A percentile compares a stretch with the other conserved stretches of the same genome.
Conservation (phyloP, 768 basidiomycete genomes). For the Suillus weaverae region DNA sequence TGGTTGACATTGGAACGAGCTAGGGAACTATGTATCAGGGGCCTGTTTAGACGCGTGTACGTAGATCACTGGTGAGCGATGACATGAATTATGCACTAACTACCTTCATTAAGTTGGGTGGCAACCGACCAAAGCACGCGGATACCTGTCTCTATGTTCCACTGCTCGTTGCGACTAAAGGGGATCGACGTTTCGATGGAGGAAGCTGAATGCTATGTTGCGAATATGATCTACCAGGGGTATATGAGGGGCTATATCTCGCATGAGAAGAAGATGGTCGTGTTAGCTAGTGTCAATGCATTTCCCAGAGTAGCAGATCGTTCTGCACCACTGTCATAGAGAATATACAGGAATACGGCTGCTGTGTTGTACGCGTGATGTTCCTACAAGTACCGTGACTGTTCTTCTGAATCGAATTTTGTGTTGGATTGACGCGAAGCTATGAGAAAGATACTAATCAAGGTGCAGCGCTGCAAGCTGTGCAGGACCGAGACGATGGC, state of each 20-base stretch:
- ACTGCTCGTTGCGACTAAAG: conserved; percentile 68
- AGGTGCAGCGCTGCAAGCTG: not conserved
- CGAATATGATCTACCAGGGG: conserved; percentile 93
- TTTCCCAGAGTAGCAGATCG: conserved; percentile 77
- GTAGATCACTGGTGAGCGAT: conserved; percentile 27
- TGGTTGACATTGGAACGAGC: conserved; percentile 88
- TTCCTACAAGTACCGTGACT: not conserved
- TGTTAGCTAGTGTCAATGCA: conserved; percentile 74
- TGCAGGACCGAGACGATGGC: not conserved
- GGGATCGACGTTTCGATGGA: conserved; percentile 70
- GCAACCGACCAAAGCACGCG: conserved; percentile 70
- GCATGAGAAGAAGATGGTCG: conserved; percentile 93
- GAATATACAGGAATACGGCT: not conserved
- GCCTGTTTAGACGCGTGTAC: conserved; percentile 77
- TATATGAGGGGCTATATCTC: conserved; percentile 95
- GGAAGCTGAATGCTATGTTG: conserved; percentile 91
- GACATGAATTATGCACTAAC: not conserved
- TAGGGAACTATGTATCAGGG: conserved; percentile 81
- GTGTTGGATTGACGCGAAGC: not conserved
- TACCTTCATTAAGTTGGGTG: conserved; percentile 63
- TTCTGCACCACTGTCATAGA: conserved; percentile 43
- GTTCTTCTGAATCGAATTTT: not conserved
- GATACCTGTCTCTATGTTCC: conserved; percentile 81
- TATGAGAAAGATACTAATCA: not conserved
- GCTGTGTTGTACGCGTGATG: not conserved